Percentiles rank a stretch among this genome's conserved stretches.
These are phyloP conservation scores for Lichtheimia ramosa DNA, from an alignment of 371 early-diverging fungal genomes.

Conservation along the genomic window DNA sequence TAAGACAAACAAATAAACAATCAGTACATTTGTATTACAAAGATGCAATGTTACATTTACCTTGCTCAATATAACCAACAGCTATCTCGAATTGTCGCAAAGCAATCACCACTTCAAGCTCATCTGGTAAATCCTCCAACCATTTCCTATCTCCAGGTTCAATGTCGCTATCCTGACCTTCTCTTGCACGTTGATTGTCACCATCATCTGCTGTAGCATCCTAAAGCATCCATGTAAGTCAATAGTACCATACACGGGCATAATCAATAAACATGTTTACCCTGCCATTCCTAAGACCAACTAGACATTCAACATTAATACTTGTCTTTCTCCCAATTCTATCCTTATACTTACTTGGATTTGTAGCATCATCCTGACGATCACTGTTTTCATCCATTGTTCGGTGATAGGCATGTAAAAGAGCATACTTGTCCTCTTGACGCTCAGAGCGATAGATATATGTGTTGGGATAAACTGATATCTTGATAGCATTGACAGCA, in stretches of 20 bases:
- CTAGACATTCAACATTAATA: neutral
- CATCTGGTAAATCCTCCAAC: constrained; percentile 79
- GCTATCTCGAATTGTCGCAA: constrained; percentile 85
- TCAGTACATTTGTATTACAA: neutral
- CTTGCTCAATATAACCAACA: constrained; percentile 70
- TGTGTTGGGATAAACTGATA: constrained; percentile 73
- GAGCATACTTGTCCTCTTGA: constrained; percentile 70
- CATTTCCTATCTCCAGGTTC: constrained; percentile 55
- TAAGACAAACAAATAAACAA: neutral
- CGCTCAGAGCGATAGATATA: constrained; percentile 75
- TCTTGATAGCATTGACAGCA: constrained; percentile 60
- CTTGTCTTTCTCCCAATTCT: neutral
- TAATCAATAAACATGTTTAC: neutral
- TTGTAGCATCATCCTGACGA: constrained; percentile 39
- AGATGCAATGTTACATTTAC: constrained; percentile 22
- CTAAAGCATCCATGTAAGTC: neutral
- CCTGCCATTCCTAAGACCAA: constrained; percentile 7
- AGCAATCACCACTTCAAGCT: constrained; percentile 87
- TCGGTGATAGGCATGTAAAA: constrained; percentile 67
- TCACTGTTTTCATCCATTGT: constrained; percentile 65
- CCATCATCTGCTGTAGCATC: neutral
- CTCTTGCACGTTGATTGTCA: neutral
- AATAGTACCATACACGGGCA: neutral
- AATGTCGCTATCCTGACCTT: constrained; percentile 13
- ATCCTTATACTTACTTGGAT: constrained; percentile 4